Evolutionary conservation across 2,329 filamentous ascomycete genomes (phyloP), one percentile per base, ranked within the genome.

Genomic region (Ploettnerulaceae sp.): DNA sequence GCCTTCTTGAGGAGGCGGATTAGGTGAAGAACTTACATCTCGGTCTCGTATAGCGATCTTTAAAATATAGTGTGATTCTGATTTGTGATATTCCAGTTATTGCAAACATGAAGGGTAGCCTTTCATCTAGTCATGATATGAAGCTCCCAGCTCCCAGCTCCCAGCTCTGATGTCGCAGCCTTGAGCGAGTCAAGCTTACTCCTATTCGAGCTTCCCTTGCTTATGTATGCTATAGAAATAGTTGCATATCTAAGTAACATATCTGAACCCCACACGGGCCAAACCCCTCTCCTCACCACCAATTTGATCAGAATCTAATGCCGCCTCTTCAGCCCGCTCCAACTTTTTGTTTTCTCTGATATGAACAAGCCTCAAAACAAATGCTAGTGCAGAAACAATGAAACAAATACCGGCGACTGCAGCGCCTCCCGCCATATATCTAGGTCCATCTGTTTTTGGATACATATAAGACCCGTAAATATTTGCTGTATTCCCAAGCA

Each of bases 381-480:
- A 48, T 3, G 67, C 64, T 20, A 69, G 17, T 1, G 58, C 29
- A 0, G 64, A 65, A n/a, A 67, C 65, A 2, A 64, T 9, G 5
- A 67, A 34, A 14, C 63, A 64, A 20, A 69, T 62, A 1, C 37
- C 61, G 3, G 67, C 64, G 4, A 63, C 67, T 3, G 66, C 66
- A 39, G 51, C 61, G 6, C 51, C 51, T 17, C 61, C 64, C n/a
- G 66, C 58, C 5, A 67, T 56, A 47, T 69, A 70, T 18, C 61
- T 60, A 1, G 67, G 68, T 1, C 59, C 64, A 2, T 63, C 62
- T 2, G 59, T 51, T 2, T 40, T 38, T 1, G 62, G 63, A 44
- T 64, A 66, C 61, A 66, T 62, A 39, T 62, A 65, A 6, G 51
- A 34, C 7, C 53, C 65, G 26, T 66, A 67, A 5, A 66, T 65